These are phyloP conservation scores for Kwoniella sp. DNA, from an alignment of 768 basidiomycete genomes.

Conservation along the genomic window DNA sequence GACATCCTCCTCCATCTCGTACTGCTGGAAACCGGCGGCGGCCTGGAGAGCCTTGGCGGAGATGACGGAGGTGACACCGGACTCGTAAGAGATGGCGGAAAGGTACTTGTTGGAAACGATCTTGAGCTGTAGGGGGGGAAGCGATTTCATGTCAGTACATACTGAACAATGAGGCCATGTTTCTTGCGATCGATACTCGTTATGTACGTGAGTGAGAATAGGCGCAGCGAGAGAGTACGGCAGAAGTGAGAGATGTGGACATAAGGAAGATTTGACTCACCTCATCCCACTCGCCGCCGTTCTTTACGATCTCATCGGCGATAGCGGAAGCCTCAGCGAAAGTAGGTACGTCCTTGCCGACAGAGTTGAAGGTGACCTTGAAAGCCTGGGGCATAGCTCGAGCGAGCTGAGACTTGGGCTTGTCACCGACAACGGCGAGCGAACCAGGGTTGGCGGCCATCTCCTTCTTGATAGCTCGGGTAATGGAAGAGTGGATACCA, in stretches of 20 bases:
- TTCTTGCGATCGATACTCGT: no score
- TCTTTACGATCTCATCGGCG: slow-evolving; percentile 86
- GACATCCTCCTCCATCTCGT: slow-evolving; percentile 97
- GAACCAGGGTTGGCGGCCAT: slow-evolving; percentile 62
- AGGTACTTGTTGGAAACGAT: slow-evolving; percentile 60
- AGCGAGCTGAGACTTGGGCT: slow-evolving; percentile 87
- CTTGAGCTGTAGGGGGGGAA: slow-evolving; percentile 59
- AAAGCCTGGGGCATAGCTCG: slow-evolving; percentile 69
- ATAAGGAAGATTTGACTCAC: slow-evolving; percentile 48
- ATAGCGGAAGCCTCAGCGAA: slow-evolving; percentile 94
- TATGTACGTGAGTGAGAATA: no score
- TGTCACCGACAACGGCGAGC: slow-evolving; percentile 91
- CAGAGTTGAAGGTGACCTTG: slow-evolving; percentile 90
- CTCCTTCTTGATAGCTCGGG: slow-evolving; percentile 80
- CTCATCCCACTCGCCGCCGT: slow-evolving; percentile 81
- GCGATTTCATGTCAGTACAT: slow-evolving; percentile 50
- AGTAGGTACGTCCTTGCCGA: slow-evolving; percentile 94
- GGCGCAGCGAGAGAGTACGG: no score
- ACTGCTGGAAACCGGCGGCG: slow-evolving; percentile 86
- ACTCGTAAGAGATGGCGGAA: slow-evolving; percentile 81
- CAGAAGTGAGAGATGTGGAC: not conserved
- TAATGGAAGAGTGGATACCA: slow-evolving; percentile 97
- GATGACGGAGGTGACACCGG: slow-evolving; percentile 72
- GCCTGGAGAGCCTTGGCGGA: slow-evolving; percentile 78
- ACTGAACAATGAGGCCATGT: slow-evolving; percentile 61